A percentile compares a stretch with the other conserved stretches of the same genome.
phyloP scores from a whole-genome alignment of 768 basidiomycete species.

The Mycena polygramma region DNA sequence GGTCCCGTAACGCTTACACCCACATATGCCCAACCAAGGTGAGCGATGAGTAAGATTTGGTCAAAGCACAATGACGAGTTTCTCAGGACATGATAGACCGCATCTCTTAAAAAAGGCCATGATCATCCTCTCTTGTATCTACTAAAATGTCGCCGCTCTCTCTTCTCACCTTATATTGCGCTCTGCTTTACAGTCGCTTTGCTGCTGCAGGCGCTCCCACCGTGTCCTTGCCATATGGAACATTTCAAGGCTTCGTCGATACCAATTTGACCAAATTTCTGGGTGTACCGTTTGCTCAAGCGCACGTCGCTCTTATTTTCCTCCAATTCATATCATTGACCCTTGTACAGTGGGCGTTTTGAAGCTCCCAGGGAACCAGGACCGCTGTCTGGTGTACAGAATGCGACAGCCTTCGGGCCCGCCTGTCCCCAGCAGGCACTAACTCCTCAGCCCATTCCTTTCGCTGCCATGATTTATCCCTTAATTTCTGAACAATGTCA shows the following conservation, averaged over 20 bases:
- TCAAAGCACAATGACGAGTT: no score
- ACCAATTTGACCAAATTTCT: slow-evolving; percentile 16
- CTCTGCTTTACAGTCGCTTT: neutral
- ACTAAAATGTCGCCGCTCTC: no score
- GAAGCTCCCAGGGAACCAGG: neutral
- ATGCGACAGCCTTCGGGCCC: slow-evolving; percentile 19
- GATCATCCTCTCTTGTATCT: no score
- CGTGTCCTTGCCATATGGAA: slow-evolving; percentile 18
- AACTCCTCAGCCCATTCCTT: neutral
- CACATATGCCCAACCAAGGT: no score
- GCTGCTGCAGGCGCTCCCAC: slow-evolving; percentile 1
- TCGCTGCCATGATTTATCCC: neutral
- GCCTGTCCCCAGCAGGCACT: slow-evolving; percentile 21
- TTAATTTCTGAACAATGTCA: slow-evolving; percentile 16
- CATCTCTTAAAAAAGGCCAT: no score
- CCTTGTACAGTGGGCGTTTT: slow-evolving; percentile 1
- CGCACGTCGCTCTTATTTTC: neutral
- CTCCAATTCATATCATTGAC: neutral
- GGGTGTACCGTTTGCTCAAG: slow-evolving; percentile 17
- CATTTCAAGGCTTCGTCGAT: slow-evolving; percentile 13
- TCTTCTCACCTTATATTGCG: neutral
- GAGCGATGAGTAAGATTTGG: no score
- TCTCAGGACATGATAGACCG: no score
- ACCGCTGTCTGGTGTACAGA: neutral
- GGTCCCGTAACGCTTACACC: no score